Base-by-base conservation (phyloP, 345 rosid species). In the Acer saccharum region DNA sequence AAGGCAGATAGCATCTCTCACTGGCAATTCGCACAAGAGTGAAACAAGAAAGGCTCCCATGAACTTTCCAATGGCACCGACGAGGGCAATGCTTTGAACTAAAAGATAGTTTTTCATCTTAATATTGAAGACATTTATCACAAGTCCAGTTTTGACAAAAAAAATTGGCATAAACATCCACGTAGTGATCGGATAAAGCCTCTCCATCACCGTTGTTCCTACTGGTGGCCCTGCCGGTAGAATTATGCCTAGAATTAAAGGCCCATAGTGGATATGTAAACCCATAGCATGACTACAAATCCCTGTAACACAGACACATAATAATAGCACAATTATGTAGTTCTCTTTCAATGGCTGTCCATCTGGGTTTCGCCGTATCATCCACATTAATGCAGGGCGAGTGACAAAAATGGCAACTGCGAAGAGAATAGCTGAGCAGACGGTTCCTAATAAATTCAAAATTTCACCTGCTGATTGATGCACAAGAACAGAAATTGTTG, bases 81-180 rank as follows among this genome's bases (percentile, higher is more conserved):
- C 14, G 12, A 79, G 43, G 54, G 68, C 62, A 46, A 74, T 69
- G 8, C 10, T 44, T 62, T 79, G 81, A 29, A 73, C 39, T 35
- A 68, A 50, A 20, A 73, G n/a, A 61, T 46, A 74, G 7, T 32
- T 50, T 46, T 71, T 74, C 32, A 68, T 14, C 39, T 60, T 55
- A 16, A 76, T 44, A 16, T 13, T 14, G 41, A 13, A 71, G 46
- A 80, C 14, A 17, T 70, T 17, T 14, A 54, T 76, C 67, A 23
- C n/a, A 68, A 70, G 16, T 3, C 68, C 62, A 70, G 20, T 63
- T 76, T 71, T 70, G 18, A 65, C 79, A 18, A 64, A 61, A 64
- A 32, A 80, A 23, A 66, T 32, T 12, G 83, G 83, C 76, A 65
- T 70, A 44, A 80, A 70, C 2, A 76, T 10, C 72, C 43, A 63